A percentile compares a stretch with the other conserved stretches of the same genome.
phyloP scores from a whole-genome alignment of 2,329 filamentous ascomycete genomes.

The Pestalotiopsis sp. region DNA sequence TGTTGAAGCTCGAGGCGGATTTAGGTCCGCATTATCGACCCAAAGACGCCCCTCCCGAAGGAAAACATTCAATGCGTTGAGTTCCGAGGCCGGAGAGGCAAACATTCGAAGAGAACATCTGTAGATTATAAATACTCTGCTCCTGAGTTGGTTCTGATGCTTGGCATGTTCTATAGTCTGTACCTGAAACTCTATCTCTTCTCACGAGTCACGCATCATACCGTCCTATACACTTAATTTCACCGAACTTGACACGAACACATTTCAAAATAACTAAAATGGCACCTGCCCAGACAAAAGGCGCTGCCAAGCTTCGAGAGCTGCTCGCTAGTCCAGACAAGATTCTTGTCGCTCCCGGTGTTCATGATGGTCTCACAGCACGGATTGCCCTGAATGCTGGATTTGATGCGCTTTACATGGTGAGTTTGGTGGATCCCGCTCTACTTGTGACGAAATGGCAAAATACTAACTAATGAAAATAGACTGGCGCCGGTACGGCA shows the following conservation, averaged over 20 bases:
- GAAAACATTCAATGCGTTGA: not conserved
- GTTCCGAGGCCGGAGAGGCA: constrained; percentile 13
- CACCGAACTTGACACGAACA: no score
- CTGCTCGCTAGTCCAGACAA: constrained; percentile 41
- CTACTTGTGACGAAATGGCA: not conserved
- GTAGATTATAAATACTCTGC: not conserved
- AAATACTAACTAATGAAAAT: not conserved
- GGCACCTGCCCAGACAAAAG: constrained; percentile 14
- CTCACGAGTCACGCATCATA: not conserved
- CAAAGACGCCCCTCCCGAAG: constrained; percentile 10
- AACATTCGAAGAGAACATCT: not conserved
- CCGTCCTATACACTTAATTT: no score
- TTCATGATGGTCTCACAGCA: constrained; percentile 71
- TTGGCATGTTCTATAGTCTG: not conserved
- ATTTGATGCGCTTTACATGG: constrained; percentile 71
- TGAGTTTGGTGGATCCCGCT: constrained; percentile 33
- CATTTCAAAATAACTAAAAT: not conserved
- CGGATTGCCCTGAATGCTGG: constrained; percentile 65
- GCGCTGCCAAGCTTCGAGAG: constrained; percentile 41
- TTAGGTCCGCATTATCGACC: constrained; percentile 3
- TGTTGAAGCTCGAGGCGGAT: not conserved
- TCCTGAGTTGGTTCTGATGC: not conserved
- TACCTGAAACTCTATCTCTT: not conserved
- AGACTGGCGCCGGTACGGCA: constrained; percentile 29
- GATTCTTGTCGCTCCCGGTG: constrained; percentile 63